Base-by-base conservation (phyloP, 345 rosid species). In the Camelina hispida region DNA sequence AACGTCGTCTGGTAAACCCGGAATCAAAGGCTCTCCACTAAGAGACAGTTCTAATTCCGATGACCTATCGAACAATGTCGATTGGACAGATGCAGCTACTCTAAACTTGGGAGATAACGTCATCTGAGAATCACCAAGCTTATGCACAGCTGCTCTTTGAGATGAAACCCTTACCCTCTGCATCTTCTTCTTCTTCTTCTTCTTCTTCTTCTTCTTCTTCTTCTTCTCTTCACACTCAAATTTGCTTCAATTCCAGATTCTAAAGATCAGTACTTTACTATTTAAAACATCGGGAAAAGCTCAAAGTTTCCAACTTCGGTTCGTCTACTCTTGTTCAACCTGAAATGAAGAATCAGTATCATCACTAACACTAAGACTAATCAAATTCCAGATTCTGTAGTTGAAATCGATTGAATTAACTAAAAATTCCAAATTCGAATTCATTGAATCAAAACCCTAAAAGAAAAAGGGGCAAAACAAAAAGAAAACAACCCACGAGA, bases 1-100 rank as follows among this genome's bases (percentile, higher is more conserved):
- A 59, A 93, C 80, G 79, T 93, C 98, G 70, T 90, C 98, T 2
- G 96, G 98, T 69, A 93, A 93, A 32, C 96, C 95, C 0, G 96
- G 96, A 66, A 93, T 80, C 7, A 93, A 74, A n/a, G 91, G 89
- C 42, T 88, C 93, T 12, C 85, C 79, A 40, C 46, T 71, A 16
- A 88, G 83, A 42, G 87, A 85, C 51, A 67, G 34, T 66, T 91
- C 97, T 46, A 79, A 42, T 43, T 93, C 93, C 0, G 79, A 71
- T 2, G 93, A 81, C 63, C 83, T 77, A 67, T 79, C 81, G 12
- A 87, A 80, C 73, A 89, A 74, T 8, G 92, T 81, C 11, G 97
- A 84, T 25, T 80, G 90, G 66, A 43, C 1, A 22, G 80, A 71
- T 67, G 77, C 80, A 17, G 90, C 91, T 82, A 93, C 81, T 63